phyloP scores from a whole-genome alignment of 2,329 filamentous ascomycete species.

The Colletotrichum zoysiae region DNA sequence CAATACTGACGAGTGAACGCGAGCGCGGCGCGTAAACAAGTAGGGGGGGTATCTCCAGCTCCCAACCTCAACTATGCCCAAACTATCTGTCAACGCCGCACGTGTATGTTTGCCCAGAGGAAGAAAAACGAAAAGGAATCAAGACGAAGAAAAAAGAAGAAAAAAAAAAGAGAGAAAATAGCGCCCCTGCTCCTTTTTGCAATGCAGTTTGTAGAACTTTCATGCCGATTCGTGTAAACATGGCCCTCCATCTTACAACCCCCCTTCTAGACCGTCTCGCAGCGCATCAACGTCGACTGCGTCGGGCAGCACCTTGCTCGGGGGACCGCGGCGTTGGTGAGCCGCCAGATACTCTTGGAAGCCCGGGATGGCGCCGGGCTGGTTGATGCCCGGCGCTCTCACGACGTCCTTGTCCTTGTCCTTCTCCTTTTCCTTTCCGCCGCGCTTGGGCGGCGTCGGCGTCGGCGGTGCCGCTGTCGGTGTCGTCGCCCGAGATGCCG shows the following conservation, averaged over 20 bases:
- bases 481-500: conserved; percentile 17
- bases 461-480: conserved; percentile 41
- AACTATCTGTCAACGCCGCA: conserved; percentile 18
- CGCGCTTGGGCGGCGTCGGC: conserved; percentile 40
- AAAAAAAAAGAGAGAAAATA: not conserved
- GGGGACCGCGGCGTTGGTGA: conserved; percentile 64
- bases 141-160: not conserved
- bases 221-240: not conserved
- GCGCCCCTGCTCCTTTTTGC: conserved; percentile 3
- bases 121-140: not conserved
- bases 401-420: conserved; percentile 53
- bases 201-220: not conserved
- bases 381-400: conserved; percentile 81
- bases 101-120: conserved; percentile 6
- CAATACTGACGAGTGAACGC: conserved; percentile 8
- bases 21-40: conserved; percentile 21
- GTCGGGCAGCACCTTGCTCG: conserved; percentile 69
- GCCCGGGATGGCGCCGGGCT: conserved; percentile 79
- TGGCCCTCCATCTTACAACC: conserved; percentile 10
- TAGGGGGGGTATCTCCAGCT: conserved; percentile 38
- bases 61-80: conserved; percentile 27
- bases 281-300: conserved; percentile 71
- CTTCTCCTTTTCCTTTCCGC: conserved; percentile 35
- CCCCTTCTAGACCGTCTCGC: conserved; percentile 66
- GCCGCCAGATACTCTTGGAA: conserved; percentile 70